Evolutionary conservation across 306 rosid species (phyloP).

Genomic region (Cercis canadensis): DNA sequence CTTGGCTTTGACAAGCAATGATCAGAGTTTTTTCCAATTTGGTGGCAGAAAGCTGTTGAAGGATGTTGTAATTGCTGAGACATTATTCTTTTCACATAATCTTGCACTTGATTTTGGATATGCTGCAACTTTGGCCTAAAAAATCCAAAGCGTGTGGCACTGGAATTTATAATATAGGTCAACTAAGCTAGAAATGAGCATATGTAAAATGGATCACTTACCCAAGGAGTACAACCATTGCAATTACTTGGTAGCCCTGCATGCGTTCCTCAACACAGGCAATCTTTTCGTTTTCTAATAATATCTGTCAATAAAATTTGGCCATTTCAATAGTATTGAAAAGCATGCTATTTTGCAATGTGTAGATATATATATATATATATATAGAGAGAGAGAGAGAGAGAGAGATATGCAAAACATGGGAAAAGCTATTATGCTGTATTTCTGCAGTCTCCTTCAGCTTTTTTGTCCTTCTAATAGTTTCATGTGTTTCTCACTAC

Average conservation of each 20-base stretch:
- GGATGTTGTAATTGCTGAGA: slow-evolving; percentile 63
- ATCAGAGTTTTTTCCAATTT: slow-evolving; percentile 44
- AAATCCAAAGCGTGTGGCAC: background rate
- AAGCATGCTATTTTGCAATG: slow-evolving; percentile 18
- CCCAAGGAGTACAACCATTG: slow-evolving; percentile 90
- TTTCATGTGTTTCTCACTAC: background rate
- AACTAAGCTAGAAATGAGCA: slow-evolving; percentile 9
- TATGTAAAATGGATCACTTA: slow-evolving; percentile 39
- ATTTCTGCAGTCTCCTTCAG: too few species aligned
- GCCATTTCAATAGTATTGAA: slow-evolving; percentile 21
- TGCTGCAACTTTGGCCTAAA: slow-evolving; percentile 81
- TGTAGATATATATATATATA: too few species aligned
- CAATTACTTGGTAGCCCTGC: slow-evolving; percentile 85
- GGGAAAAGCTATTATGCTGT: background rate
- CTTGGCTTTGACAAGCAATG: slow-evolving; percentile 56
- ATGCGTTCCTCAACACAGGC: slow-evolving; percentile 60
- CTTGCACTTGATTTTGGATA: slow-evolving; percentile 64
- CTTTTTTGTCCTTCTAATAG: background rate
- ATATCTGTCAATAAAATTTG: slow-evolving; percentile 52
- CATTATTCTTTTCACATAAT: slow-evolving; percentile 69
- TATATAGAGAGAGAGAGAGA: background rate
- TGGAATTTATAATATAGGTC: slow-evolving; percentile 16
- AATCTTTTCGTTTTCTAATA: slow-evolving; percentile 64
- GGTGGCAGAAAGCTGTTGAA: slow-evolving; percentile 52
- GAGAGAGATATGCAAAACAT: background rate